phyloP scores from a whole-genome alignment of 345 rosid genomes.

The Reutealis trisperma region DNA sequence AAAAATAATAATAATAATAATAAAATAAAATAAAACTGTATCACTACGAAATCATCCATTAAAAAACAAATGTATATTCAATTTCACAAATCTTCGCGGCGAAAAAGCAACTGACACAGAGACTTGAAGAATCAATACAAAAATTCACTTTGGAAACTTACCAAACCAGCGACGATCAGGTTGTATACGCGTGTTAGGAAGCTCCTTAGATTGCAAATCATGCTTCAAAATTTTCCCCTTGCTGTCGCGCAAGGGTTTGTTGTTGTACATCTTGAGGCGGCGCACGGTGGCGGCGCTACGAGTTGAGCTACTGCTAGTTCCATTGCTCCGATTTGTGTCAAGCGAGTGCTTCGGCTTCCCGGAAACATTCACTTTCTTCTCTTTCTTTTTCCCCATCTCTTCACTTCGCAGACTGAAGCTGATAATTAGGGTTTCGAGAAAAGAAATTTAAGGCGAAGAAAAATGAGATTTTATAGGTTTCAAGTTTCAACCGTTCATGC shows the following conservation, averaged over 20 bases:
- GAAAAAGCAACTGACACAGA: no score
- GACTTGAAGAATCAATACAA: neutral
- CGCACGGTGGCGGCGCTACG: conserved; percentile 68
- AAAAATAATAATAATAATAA: no score
- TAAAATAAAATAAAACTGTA: no score
- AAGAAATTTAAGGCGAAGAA: no score
- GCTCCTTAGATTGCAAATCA: conserved; percentile 71
- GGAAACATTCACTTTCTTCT: conserved; percentile 65
- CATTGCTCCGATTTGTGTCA: conserved; percentile 64
- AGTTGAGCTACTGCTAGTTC: conserved; percentile 27
- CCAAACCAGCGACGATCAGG: conserved; percentile 96
- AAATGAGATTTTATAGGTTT: no score
- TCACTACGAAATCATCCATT: no score
- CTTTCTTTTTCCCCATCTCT: conserved; percentile 39
- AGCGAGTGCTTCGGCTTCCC: conserved; percentile 95
- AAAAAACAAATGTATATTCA: no score
- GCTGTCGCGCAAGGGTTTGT: conserved; percentile 52
- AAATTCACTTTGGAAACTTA: conserved; percentile 23
- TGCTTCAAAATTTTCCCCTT: conserved; percentile 66
- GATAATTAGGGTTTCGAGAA: no score
- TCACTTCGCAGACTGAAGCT: no score
- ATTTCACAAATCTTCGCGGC: no score
- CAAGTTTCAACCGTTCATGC: no score
- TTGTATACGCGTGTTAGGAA: conserved; percentile 77
- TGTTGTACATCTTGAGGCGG: conserved; percentile 85